Conservation (phyloP, 2,329 filamentous ascomycete species). For the Diaporthe eres region DNA sequence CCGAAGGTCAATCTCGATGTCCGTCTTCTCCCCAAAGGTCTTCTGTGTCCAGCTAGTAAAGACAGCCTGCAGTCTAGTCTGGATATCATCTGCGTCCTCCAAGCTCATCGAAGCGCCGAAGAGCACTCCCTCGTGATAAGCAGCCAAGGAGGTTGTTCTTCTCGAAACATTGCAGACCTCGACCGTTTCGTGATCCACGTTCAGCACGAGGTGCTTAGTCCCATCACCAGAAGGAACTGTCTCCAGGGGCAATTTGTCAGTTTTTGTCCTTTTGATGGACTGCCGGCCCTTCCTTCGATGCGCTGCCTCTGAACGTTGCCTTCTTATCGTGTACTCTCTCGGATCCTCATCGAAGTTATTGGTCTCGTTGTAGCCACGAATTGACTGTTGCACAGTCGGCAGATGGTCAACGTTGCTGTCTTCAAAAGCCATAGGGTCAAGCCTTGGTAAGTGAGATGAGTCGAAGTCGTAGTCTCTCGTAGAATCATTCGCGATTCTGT, state of each 20-base stretch:
- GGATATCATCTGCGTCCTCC: constrained; percentile 30
- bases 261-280: constrained; percentile 44
- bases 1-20: constrained; percentile 30
- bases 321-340: constrained; percentile 43
- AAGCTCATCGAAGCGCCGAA: constrained; percentile 23
- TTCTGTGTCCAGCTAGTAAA: constrained; percentile 34
- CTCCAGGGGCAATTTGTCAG: constrained; percentile 47
- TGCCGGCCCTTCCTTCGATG: constrained; percentile 38
- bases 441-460: not conserved
- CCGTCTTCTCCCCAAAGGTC: constrained; percentile 10
- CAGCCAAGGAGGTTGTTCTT: not conserved
- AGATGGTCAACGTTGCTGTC: not conserved
- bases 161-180: constrained; percentile 20
- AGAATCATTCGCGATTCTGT: not conserved
- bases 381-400: not conserved
- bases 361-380: not conserved
- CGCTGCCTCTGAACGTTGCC: constrained; percentile 42
- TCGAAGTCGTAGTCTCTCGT: not conserved
- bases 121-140: not conserved
- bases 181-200: constrained; percentile 22
- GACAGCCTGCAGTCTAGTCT: constrained; percentile 23
- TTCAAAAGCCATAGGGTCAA: not conserved
- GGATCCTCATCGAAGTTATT: constrained; percentile 34
- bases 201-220: constrained; percentile 42
- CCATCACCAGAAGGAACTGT: constrained; percentile 39